These are phyloP conservation scores for Beauveria sp. DNA, from an alignment of 2,329 filamentous ascomycete species.

Conservation along the genomic window DNA sequence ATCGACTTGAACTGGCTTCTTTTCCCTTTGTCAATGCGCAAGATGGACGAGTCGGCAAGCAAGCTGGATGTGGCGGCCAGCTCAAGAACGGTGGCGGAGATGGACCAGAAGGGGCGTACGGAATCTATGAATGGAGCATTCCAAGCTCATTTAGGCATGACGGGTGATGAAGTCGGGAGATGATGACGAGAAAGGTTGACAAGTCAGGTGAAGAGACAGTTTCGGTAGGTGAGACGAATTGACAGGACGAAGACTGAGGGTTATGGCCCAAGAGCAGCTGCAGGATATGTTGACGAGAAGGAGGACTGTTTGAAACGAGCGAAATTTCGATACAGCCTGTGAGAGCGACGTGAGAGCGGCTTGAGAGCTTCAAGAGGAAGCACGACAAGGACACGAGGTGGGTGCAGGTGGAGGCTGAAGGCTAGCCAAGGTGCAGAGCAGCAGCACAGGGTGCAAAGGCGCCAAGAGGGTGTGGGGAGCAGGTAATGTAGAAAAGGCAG, in stretches of 20 bases:
- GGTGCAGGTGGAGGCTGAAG: neutral
- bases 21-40: neutral
- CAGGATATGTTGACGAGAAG: neutral
- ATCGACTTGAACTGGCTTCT: conserved; percentile 19
- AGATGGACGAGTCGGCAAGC: neutral
- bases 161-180: neutral
- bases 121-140: conserved; percentile 11
- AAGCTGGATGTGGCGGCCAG: conserved; percentile 34
- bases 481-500: neutral
- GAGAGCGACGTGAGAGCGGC: neutral
- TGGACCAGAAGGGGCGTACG: conserved; percentile 13
- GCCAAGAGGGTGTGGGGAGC: neutral
- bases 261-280: neutral
- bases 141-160: conserved; percentile 14
- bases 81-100: conserved; percentile 22
- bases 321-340: neutral
- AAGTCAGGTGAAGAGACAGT: neutral
- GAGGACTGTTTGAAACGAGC: no score
- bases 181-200: neutral
- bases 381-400: neutral
- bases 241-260: neutral
- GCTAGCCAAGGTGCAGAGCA: neutral
- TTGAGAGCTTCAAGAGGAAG: neutral
- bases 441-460: neutral
- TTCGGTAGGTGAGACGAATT: neutral